Evolutionary conservation across 331 rosid species (phyloP), one percentile per base, ranked within the genome.

Genomic region (Erythrophleum ivorense): DNA sequence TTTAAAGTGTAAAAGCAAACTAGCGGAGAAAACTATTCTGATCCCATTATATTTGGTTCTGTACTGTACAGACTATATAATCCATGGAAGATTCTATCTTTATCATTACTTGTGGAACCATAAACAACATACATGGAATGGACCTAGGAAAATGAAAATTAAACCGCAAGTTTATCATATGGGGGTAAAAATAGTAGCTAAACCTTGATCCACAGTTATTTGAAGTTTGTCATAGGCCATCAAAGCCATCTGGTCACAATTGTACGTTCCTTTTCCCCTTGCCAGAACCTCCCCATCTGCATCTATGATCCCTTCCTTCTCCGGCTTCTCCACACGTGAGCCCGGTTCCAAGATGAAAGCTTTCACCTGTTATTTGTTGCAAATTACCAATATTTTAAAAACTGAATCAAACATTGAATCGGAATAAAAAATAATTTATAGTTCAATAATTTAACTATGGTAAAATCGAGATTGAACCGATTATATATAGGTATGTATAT

Each of bases 251-350:
- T 91, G 81, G 64, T 88, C 89, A 86, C 89, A 88, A 65, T 84
- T 88, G 88, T 86, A 86, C 62, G 97, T 81, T 78, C 98, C 92
- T 85, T 81, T 88, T 38, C 99, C 98, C 74, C 96, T 86, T 40
- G 99, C 98, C 78, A 95, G 82, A 78, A 93, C 97, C 89, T 93
- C 99, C 16, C 97, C 99, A 81, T 95, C 97, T 33, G 84, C 85
- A 84, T 95, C 98, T 85, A 93, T 91, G 71, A 95, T 93, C 64
- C 98, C 99, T 87, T 86, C 97, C 85, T 70, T 89, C 34, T 77
- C 73, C 1, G 83, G 90, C 58, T 87, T 85, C 8, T 75, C 40
- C 3, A 81, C 75, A 14, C 65, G 97, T 4, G 87, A 60, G 54
- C 99, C 97, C 36, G 99, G 98, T 80, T 89, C 90, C 94, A 95